phyloP scores from a whole-genome alignment of 1,284 basidiomycete genomes.

The Ceratobasidium sp. region DNA sequence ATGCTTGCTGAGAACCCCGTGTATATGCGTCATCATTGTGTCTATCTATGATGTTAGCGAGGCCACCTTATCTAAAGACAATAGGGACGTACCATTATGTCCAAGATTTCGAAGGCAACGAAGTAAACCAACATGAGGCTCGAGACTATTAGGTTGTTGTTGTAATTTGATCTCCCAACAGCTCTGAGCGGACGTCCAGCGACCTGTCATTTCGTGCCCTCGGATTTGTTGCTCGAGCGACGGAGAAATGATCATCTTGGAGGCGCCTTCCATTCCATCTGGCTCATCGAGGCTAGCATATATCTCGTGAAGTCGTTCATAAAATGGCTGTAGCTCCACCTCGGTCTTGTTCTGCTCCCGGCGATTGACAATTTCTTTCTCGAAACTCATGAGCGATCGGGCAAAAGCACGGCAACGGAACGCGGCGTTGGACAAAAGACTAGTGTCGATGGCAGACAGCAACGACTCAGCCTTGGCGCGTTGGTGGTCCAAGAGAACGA shows the following conservation, averaged over 20 bases:
- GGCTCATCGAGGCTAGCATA: conserved; percentile 98
- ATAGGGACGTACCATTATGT: conserved; percentile 82
- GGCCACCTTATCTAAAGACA: neutral
- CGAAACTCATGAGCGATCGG: conserved; percentile 94
- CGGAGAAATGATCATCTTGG: conserved; percentile 88
- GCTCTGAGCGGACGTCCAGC: conserved; percentile 98
- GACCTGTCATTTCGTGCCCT: conserved; percentile 96
- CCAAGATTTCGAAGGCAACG: conserved; percentile 95
- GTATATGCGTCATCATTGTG: conserved; percentile 94
- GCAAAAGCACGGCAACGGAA: conserved; percentile 96
- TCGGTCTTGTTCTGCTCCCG: conserved; percentile 62
- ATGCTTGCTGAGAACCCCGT: conserved; percentile 88
- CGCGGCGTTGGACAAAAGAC: conserved; percentile 93
- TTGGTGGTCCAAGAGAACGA: conserved; percentile 66
- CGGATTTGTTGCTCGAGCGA: conserved; percentile 97
- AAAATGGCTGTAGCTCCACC: conserved; percentile 79
- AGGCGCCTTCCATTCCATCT: conserved; percentile 99
- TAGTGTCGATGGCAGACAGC: conserved; percentile 86
- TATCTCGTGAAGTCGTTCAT: conserved; percentile 94
- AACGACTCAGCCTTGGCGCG: conserved; percentile 81
- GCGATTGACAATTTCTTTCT: conserved; percentile 78
- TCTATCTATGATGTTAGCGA: conserved; percentile 65
- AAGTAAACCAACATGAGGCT: conserved; percentile 90
- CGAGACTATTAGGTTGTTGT: conserved; percentile 88
- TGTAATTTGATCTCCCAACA: conserved; percentile 99